Evolutionary conservation across 768 basidiomycete genomes (phyloP), one percentile per base, ranked within the genome.

Genomic region (Rhizopogon sp.): DNA sequence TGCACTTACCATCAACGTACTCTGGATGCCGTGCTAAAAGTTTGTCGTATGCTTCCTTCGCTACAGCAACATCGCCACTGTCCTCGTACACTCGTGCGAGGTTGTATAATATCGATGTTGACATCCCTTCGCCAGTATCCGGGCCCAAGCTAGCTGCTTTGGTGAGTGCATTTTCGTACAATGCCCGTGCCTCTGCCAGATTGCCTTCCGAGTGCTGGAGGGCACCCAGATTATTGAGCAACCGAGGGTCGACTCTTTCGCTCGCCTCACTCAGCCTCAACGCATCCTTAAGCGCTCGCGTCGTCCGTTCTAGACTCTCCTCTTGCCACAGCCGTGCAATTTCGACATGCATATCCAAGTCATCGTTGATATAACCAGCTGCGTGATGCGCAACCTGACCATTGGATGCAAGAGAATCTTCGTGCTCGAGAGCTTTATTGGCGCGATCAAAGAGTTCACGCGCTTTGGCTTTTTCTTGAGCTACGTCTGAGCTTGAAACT

Each of bases 21-120:
- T 98, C 97, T 1, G 95, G 93, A 76, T 98, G 96, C 52, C 88
- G 79, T n/a, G 82, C 74, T 37, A 98, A 71, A 8, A 98, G 76
- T 69, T 93, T 93, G 46, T 87, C 83, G 62, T 95, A 98, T 1
- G 91, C 93, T 60, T 88, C 90, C 58, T 79, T 85, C 2, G 96
- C 95, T 57, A 86, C 77, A 1, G 71, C 76, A 5, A 79, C 77
- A 37, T 91, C 86, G 1, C 88, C 88, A 52, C 81, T 76, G 45
- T 93, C 92, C 69, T 99, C 97, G 62, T 93, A 95, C 14, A 89
- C 87, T 55, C 94, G 77, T 0, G 90, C 97, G 22, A 98, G 82
- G 66, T 99, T 99, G 72, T 92, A 98, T 43, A 94, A 72, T 25
- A 94, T 82, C 0, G 90, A 86, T 0, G 92, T 92, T 35, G 90